These are phyloP conservation scores for Panaeolus papilionaceus DNA, from an alignment of 768 basidiomycete species.

Conservation along the genomic window DNA sequence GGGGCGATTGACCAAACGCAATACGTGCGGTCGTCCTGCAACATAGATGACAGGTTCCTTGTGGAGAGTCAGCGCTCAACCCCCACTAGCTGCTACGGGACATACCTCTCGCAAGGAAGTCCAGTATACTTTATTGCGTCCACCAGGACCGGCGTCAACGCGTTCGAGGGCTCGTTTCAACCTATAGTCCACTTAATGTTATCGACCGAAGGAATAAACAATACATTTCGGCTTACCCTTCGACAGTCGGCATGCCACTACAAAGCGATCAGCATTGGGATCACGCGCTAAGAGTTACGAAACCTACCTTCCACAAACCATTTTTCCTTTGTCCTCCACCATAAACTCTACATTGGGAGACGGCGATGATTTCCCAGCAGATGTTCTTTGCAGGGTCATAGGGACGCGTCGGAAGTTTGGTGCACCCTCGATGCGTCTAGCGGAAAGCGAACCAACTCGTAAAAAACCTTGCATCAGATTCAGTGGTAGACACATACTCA, in stretches of 20 bases:
- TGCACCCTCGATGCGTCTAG: conserved; percentile 85
- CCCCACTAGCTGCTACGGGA: background rate
- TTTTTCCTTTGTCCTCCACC: conserved; percentile 54
- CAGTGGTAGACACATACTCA: conserved; percentile 57
- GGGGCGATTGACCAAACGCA: conserved; percentile 86
- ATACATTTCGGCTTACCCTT: conserved; percentile 59
- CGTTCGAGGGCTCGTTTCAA: conserved; percentile 78
- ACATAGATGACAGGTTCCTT: conserved; percentile 95
- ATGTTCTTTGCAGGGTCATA: conserved; percentile 54
- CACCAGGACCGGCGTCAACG: conserved; percentile 83
- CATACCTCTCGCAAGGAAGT: conserved; percentile 91
- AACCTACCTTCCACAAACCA: conserved; percentile 81
- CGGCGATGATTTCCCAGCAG: conserved; percentile 34
- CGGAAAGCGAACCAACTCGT: background rate
- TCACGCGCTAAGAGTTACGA: background rate
- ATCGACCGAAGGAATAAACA: background rate
- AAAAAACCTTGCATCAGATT: background rate
- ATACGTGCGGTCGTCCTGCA: conserved; percentile 85
- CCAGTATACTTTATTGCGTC: conserved; percentile 83
- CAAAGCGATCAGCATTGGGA: conserved; percentile 26
- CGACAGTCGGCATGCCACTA: conserved; percentile 94
- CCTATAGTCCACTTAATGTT: conserved; percentile 41
- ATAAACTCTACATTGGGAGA: conserved; percentile 38
- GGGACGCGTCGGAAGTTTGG: conserved; percentile 92
- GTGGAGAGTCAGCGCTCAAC: conserved; percentile 14